phyloP scores from a whole-genome alignment of 768 basidiomycete genomes.

The Xanthoconium stramineum region DNA sequence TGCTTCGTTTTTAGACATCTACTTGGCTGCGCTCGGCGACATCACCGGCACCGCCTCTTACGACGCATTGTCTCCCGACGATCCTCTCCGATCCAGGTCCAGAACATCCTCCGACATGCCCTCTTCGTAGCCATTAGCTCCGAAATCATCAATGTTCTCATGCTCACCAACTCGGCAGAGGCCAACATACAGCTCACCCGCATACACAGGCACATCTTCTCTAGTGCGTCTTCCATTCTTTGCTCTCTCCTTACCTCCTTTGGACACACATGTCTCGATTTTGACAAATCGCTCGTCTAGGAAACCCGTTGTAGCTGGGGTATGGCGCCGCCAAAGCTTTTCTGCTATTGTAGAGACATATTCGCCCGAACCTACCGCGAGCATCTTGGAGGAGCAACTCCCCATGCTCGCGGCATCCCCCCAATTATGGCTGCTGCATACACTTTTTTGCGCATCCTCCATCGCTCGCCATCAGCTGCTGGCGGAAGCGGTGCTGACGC shows the following conservation, averaged over 20 bases:
- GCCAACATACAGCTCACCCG: slow-evolving; percentile 81
- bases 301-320: slow-evolving; percentile 83
- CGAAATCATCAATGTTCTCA: slow-evolving; percentile 80
- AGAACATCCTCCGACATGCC: slow-evolving; percentile 77
- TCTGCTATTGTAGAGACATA: slow-evolving; percentile 50
- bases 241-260: background rate
- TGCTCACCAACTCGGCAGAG: slow-evolving; percentile 82
- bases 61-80: slow-evolving; percentile 39
- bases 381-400: slow-evolving; percentile 69
- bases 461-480: slow-evolving; percentile 52
- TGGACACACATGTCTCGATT: background rate
- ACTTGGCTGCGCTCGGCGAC: slow-evolving; percentile 57
- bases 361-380: slow-evolving; percentile 64
- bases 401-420: slow-evolving; percentile 49
- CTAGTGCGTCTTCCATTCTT: slow-evolving; percentile 49
- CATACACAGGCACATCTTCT: slow-evolving; percentile 86
- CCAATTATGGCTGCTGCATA: slow-evolving; percentile 72
- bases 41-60: slow-evolving; percentile 42
- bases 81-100: slow-evolving; percentile 66
- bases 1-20: slow-evolving; percentile 46
- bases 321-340: slow-evolving; percentile 56
- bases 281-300: slow-evolving; percentile 34
- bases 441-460: slow-evolving; percentile 82
- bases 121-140: slow-evolving; percentile 71
- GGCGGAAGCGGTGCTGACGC: slow-evolving; percentile 52